phyloP scores from a whole-genome alignment of 2,329 filamentous ascomycete species.

The Madurella mycetomatis region DNA sequence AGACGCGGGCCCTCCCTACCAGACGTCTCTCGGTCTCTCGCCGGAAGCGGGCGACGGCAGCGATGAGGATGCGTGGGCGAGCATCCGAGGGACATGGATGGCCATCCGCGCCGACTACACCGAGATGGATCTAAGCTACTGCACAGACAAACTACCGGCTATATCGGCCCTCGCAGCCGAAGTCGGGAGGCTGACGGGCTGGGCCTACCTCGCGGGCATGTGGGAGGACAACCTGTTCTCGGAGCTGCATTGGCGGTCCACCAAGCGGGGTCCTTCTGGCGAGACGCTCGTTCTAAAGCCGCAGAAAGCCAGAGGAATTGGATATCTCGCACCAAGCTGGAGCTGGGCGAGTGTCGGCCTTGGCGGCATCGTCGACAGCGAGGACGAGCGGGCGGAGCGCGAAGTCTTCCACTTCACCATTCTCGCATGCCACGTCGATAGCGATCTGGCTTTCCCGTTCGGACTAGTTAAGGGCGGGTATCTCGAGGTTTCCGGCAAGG shows the following conservation, averaged over 20 bases:
- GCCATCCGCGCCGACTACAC: not conserved
- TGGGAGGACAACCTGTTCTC: constrained; percentile 5
- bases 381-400: constrained; percentile 1
- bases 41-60: not conserved
- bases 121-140: constrained; percentile 1
- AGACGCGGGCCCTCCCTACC: constrained; percentile 2
- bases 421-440: not conserved
- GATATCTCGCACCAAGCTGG: constrained; percentile 1
- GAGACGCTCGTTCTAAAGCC: not conserved
- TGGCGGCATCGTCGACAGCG: not conserved
- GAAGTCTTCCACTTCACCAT: not conserved
- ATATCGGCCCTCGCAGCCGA: constrained; percentile 5
- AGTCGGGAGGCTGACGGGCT: not conserved
- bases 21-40: not conserved
- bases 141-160: constrained; percentile 3
- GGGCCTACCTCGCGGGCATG: constrained; percentile 8
- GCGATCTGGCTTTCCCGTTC: not conserved
- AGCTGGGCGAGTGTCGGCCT: constrained; percentile 2
- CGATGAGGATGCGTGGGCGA: not conserved
- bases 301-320: not conserved
- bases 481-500: not conserved
- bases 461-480: not conserved
- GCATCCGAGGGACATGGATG: not conserved
- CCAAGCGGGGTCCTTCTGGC: not conserved
- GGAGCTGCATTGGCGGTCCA: constrained; percentile 1